Evolutionary conservation across 768 basidiomycete genomes (phyloP).

Genomic region (Chalciporus pseudorubinellus): DNA sequence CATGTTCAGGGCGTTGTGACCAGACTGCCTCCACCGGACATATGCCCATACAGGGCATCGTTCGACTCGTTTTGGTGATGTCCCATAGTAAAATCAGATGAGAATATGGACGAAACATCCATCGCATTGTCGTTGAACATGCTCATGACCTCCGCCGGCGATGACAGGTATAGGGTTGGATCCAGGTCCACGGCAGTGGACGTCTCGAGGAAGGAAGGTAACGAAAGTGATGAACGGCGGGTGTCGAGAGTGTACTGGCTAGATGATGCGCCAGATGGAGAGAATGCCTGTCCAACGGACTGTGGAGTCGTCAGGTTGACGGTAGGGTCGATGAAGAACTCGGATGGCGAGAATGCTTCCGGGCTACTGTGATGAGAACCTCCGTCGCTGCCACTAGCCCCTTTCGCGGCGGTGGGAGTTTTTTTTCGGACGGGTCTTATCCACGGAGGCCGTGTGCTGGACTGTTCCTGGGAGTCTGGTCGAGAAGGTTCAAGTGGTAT

Average conservation of each 20-base stretch:
- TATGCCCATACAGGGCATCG: conserved; percentile 30
- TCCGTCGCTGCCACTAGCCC: conserved; percentile 43
- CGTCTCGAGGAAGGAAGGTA: conserved; percentile 30
- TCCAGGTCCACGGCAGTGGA: conserved; percentile 47
- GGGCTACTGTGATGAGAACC: conserved; percentile 53
- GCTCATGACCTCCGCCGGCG: conserved; percentile 56
- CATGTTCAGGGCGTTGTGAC: conserved; percentile 27
- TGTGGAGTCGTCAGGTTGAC: conserved; percentile 25
- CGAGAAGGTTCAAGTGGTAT: conserved; percentile 77
- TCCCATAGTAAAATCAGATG: conserved; percentile 31
- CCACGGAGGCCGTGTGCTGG: conserved; percentile 72
- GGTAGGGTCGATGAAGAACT: conserved; percentile 56
- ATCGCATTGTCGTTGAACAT: conserved; percentile 50
- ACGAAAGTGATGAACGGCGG: conserved; percentile 23
- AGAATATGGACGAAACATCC: conserved; percentile 34
- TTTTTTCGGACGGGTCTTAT: conserved; percentile 85
- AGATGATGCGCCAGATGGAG: conserved; percentile 17
- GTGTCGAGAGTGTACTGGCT: conserved; percentile 26
- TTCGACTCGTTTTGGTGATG: conserved; percentile 23
- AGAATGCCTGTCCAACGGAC: conserved; percentile 17
- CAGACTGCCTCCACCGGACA: conserved; percentile 17
- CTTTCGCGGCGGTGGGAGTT: conserved; percentile 46
- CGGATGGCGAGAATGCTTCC: conserved; percentile 62
- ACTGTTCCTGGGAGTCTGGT: conserved; percentile 48
- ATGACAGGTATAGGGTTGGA: conserved; percentile 50